Conservation (phyloP, 179 eudicot genomes). For the Monotropa hypopitys region DNA sequence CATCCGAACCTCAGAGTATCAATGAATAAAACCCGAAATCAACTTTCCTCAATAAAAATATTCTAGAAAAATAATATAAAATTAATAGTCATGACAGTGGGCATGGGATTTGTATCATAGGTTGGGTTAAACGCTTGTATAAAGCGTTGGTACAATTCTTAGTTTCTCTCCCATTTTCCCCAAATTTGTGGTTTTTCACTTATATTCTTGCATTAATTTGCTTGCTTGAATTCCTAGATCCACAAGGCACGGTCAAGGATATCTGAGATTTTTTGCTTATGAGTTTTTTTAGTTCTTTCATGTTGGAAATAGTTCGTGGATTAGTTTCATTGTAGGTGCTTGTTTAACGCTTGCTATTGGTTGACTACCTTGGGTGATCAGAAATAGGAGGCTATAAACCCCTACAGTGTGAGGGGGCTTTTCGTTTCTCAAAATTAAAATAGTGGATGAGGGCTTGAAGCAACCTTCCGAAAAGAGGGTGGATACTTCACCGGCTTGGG, state of each 20-base stretch:
- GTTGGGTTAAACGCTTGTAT: too few species aligned
- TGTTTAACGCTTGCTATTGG: not conserved
- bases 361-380: not conserved
- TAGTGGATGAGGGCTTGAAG: not conserved
- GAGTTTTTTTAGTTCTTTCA: too few species aligned
- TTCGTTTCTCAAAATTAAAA: not conserved
- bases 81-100: too few species aligned
- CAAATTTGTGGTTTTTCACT: not conserved
- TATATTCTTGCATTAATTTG: not conserved
- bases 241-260: too few species aligned
- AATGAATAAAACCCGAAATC: too few species aligned
- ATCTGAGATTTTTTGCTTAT: too few species aligned
- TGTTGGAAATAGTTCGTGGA: too few species aligned
- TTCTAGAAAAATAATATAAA: too few species aligned
- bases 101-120: too few species aligned
- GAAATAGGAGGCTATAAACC: not conserved
- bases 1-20: too few species aligned
- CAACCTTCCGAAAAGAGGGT: not conserved
- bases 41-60: too few species aligned
- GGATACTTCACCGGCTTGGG: not conserved
- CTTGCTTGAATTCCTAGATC: not conserved
- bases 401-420: not conserved
- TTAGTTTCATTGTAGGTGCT: not conserved
- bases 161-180: not conserved
- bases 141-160: too few species aligned